phyloP scores from a whole-genome alignment of 352 stramenopile genomes.

The Thalassiosira sp. region DNA sequence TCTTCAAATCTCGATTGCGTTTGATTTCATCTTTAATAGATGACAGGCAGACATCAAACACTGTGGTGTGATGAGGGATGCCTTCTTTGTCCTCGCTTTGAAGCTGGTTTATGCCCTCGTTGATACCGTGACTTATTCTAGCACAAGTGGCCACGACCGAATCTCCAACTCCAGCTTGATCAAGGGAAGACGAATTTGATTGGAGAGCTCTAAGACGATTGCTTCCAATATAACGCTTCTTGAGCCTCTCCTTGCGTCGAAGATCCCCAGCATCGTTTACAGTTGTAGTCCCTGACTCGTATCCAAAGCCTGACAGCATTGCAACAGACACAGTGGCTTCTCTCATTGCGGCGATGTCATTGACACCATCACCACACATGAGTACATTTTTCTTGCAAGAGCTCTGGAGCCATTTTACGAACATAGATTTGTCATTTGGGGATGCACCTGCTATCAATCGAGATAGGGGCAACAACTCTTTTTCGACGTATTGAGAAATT shows the following conservation, averaged over 20 bases:
- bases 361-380: slow-evolving; percentile 60
- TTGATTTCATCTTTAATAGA: slow-evolving; percentile 46
- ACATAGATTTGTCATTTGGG: slow-evolving; percentile 52
- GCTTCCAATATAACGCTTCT: slow-evolving; percentile 48
- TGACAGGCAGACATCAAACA: slow-evolving; percentile 28
- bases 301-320: slow-evolving; percentile 63
- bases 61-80: background rate
- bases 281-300: slow-evolving; percentile 11
- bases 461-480: slow-evolving; percentile 16
- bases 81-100: slow-evolving; percentile 9
- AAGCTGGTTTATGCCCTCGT: slow-evolving; percentile 32
- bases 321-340: slow-evolving; percentile 54
- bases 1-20: slow-evolving; percentile 43
- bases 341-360: slow-evolving; percentile 71
- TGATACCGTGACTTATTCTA: slow-evolving; percentile 46
- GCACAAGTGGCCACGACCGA: slow-evolving; percentile 22
- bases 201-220: slow-evolving; percentile 21
- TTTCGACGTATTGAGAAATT: slow-evolving; percentile 12
- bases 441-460: slow-evolving; percentile 57
- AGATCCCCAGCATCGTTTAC: slow-evolving; percentile 53
- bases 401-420: slow-evolving; percentile 45
- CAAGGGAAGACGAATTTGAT: slow-evolving; percentile 5
- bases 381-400: slow-evolving; percentile 51
- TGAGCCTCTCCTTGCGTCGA: slow-evolving; percentile 44
- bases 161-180: slow-evolving; percentile 29